Conservation (phyloP, 208 protist genomes). For the Trypanosomatidae sp. region DNA sequence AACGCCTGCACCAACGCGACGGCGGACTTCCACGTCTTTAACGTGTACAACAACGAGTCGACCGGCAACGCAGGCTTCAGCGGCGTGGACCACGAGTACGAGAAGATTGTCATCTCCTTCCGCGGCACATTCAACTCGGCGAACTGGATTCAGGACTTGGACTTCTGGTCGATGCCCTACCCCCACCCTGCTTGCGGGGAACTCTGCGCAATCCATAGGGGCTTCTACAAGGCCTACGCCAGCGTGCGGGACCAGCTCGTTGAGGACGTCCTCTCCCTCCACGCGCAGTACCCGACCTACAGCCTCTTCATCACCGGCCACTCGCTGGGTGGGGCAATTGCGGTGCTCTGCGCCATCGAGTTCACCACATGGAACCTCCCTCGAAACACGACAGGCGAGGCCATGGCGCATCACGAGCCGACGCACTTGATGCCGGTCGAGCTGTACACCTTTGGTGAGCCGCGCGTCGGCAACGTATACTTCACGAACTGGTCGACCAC, state of each 20-base stretch:
- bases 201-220: constrained; percentile 45
- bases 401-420: background rate
- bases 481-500: constrained; percentile 41
- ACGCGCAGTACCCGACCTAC: constrained; percentile 27
- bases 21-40: constrained; percentile 28
- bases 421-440: constrained; percentile 23
- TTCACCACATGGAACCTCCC: constrained; percentile 15
- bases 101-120: constrained; percentile 52
- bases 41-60: constrained; percentile 34
- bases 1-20: constrained; percentile 13
- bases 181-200: constrained; percentile 16
- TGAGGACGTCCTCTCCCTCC: constrained; percentile 32
- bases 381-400: background rate
- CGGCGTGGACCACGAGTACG: constrained; percentile 25
- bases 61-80: constrained; percentile 35
- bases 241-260: constrained; percentile 31
- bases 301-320: constrained; percentile 70
- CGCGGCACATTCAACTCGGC: constrained; percentile 51
- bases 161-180: constrained; percentile 43
- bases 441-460: constrained; percentile 78
- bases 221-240: constrained; percentile 54
- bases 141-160: constrained; percentile 72
- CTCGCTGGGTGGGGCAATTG: constrained; percentile 72
- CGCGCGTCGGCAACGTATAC: constrained; percentile 59
- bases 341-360: constrained; percentile 44